Conservation (phyloP, 139 green algal species). For the Tetradesmus lagerheimii region DNA sequence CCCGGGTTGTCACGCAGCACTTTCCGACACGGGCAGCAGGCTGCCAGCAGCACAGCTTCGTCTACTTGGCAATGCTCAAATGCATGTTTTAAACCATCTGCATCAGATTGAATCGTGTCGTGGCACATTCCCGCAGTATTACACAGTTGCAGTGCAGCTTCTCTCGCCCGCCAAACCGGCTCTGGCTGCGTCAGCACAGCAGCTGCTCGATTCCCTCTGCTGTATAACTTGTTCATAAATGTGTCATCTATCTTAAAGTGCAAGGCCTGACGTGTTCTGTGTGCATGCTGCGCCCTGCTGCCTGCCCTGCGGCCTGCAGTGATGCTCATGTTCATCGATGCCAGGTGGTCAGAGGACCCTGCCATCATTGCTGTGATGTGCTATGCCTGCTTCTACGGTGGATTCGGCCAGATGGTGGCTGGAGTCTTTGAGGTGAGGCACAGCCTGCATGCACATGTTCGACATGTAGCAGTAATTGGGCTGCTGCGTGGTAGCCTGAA, state of each 20-base stretch:
- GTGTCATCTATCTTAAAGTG: neutral
- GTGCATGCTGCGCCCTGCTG: too few relatives aligned
- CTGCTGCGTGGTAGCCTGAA: too few relatives aligned
- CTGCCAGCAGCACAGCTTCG: neutral
- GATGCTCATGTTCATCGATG: conserved; percentile 60
- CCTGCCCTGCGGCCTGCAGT: conserved; percentile 7
- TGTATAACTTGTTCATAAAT: too few relatives aligned
- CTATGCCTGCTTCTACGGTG: conserved; percentile 77
- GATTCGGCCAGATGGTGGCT: conserved; percentile 75
- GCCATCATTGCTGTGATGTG: conserved; percentile 52
- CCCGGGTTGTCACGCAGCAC: neutral
- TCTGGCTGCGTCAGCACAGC: neutral
- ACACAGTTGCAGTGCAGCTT: too few relatives aligned
- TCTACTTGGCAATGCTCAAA: neutral
- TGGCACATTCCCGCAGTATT: too few relatives aligned
- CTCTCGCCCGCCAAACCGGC: too few relatives aligned
- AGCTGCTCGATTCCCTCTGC: neutral
- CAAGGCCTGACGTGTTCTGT: neutral
- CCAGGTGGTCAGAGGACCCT: conserved; percentile 44
- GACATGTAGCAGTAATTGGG: neutral
- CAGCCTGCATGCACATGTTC: neutral
- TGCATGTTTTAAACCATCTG: too few relatives aligned
- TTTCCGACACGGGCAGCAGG: neutral
- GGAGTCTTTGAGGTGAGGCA: conserved; percentile 75
- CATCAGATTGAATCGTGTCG: too few relatives aligned